Base-by-base conservation (phyloP, 768 basidiomycete species). In the Xanthoconium stramineum region DNA sequence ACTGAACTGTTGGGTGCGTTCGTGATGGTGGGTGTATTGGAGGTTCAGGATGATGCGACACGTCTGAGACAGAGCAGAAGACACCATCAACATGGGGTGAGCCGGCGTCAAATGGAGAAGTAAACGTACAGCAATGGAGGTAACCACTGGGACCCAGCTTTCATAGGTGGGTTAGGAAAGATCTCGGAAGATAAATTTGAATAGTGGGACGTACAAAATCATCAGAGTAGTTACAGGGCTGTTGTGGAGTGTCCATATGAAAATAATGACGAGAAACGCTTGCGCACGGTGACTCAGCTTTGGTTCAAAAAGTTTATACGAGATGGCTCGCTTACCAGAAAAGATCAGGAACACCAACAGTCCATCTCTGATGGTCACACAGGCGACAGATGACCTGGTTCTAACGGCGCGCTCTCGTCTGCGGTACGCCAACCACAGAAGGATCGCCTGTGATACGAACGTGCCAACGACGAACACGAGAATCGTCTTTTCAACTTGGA, bases 321-420 rank as follows among this genome's bases (percentile, higher is more conserved):
- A 46, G 5, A 7, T 8, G 28, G 8, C 4, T 24, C 2, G 19
- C 66, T 67, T 29, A 68, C 66, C 55, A 29, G 29, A 19, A n/a
- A 68, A 11, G 12, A 37, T 53, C 3, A n/a, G 5, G 9, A 69
- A 68, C 12, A 55, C 58, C 1, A 61, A 2, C 3, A 61, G 4
- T 33, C 67, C 63, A 29, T 68, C 67, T 2, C 68, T 58, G 19
- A 68, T 65, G 15, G 68, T 69, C 1, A 65, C 35, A 13, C 56
- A 66, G 12, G 55, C 56, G 19, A 63, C 38, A 8, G 45, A 47
- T 10, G 33, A 13, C 33, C 53, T 56, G 6, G 30, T 14, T 49
- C 43, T 56, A 20, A 12, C n/a, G 24, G 20, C 30, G 4, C 17
- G 49, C 10, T 53, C 20, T 30, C 55, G 59, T 39, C 60, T 65